A percentile compares a stretch with the other conserved stretches of the same genome.
phyloP scores from a whole-genome alignment of 1,284 basidiomycete species.

The Puccinia coronata region DNA sequence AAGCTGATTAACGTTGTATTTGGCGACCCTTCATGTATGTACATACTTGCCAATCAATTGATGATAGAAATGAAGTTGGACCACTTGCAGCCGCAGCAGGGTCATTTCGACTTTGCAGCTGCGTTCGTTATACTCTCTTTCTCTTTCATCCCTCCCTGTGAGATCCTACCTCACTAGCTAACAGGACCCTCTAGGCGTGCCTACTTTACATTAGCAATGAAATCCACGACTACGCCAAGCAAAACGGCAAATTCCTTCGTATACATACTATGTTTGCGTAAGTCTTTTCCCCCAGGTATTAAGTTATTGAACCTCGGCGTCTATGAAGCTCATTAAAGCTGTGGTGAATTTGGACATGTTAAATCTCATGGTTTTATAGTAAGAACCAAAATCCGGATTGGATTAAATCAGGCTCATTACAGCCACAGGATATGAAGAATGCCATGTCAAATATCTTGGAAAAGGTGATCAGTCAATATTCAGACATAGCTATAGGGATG shows the following conservation, averaged over 20 bases:
- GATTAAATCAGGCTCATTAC: not conserved
- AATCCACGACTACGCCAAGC: not conserved
- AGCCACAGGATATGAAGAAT: not conserved
- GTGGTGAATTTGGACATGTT: not conserved
- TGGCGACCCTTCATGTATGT: no score
- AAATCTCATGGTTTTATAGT: not conserved
- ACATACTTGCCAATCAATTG: no score
- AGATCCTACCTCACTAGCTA: not conserved
- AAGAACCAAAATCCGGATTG: not conserved
- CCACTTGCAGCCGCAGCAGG: not conserved
- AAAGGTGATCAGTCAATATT: not conserved
- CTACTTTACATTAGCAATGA: not conserved
- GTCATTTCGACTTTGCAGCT: not conserved
- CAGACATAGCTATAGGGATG: not conserved
- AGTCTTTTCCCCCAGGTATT: not conserved
- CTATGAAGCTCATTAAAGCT: not conserved
- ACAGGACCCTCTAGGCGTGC: not conserved
- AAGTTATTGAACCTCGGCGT: not conserved
- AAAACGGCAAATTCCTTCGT: not conserved
- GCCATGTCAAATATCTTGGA: not conserved
- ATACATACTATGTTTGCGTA: constrained; percentile 22
- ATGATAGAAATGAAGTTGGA: constrained; percentile 19
- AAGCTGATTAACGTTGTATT: not conserved
- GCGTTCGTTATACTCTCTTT: not conserved
- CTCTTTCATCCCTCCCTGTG: not conserved